A percentile compares a stretch with the other conserved stretches of the same genome.
These are phyloP conservation scores for Pelargonium myrrhifolium DNA, from an alignment of 441 rosid species.

Conservation along the genomic window DNA sequence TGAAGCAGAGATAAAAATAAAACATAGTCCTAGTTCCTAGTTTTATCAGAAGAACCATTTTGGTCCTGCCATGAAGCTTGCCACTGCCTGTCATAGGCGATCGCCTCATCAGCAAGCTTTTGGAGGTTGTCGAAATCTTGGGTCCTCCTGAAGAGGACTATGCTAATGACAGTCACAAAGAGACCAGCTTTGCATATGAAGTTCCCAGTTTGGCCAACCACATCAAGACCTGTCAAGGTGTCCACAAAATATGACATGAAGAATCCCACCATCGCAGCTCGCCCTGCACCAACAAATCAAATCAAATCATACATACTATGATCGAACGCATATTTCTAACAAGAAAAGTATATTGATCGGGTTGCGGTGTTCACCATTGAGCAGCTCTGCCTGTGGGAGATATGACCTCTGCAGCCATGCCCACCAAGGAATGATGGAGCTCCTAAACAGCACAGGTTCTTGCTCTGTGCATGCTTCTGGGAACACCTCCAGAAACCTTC, in stretches of 20 bases:
- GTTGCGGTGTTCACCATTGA: slow-evolving; percentile 27
- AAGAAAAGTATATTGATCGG: not conserved
- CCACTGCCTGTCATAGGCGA: slow-evolving; percentile 49
- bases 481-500: slow-evolving; percentile 38
- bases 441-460: slow-evolving; percentile 45
- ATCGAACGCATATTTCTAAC: not conserved
- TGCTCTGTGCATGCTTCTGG: slow-evolving; percentile 42
- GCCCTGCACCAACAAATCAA: slow-evolving; percentile 22
- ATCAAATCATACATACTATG: not conserved
- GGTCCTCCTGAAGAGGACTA: slow-evolving; percentile 23
- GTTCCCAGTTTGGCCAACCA: slow-evolving; percentile 43
- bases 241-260: slow-evolving; percentile 40
- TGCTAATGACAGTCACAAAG: slow-evolving; percentile 28
- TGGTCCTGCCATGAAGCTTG: slow-evolving; percentile 41
- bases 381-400: slow-evolving; percentile 48
- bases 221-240: slow-evolving; percentile 37
- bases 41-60: slow-evolving; percentile 15
- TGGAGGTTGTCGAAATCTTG: slow-evolving; percentile 29
- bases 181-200: slow-evolving; percentile 38
- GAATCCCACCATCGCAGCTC: slow-evolving; percentile 62
- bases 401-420: slow-evolving; percentile 44
- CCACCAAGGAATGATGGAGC: slow-evolving; percentile 54
- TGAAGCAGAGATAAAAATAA: too few relatives aligned
- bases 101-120: slow-evolving; percentile 40
- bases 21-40: not conserved